Evolutionary conservation across 768 basidiomycete genomes (phyloP).

Genomic region (Podaxis rugospora): DNA sequence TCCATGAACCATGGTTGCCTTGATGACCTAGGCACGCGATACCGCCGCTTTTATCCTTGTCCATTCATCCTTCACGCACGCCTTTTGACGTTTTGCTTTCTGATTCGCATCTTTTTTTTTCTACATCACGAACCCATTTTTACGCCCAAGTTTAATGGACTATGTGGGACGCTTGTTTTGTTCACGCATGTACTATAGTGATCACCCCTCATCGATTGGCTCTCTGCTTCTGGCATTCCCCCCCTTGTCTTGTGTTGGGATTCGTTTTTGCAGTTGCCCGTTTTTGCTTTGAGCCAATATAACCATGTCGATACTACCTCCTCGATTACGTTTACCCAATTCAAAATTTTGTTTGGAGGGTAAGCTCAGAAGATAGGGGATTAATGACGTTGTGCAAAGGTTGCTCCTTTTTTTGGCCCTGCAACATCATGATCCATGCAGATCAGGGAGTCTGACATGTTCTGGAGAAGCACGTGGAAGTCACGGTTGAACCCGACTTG

Average conservation of each 20-base stretch:
- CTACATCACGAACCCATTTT: constrained; percentile 4
- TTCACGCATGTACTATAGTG: constrained; percentile 6
- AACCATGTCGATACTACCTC: neutral
- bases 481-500: too few relatives aligned
- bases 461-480: too few relatives aligned
- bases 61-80: neutral
- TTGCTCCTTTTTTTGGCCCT: too few relatives aligned
- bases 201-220: neutral
- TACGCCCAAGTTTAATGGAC: constrained; percentile 5
- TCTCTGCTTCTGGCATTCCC: neutral
- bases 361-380: neutral
- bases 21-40: neutral
- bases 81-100: neutral
- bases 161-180: constrained; percentile 2
- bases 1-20: neutral
- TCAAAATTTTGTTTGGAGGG: neutral
- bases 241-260: neutral
- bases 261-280: neutral
- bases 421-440: too few relatives aligned
- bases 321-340: neutral
- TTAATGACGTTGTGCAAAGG: too few relatives aligned
- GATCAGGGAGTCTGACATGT: too few relatives aligned
- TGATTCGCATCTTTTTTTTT: neutral
- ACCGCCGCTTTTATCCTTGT: neutral
- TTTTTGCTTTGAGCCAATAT: neutral